phyloP scores from a whole-genome alignment of 169 alveolate species.

The Eimeria acervulina region DNA sequence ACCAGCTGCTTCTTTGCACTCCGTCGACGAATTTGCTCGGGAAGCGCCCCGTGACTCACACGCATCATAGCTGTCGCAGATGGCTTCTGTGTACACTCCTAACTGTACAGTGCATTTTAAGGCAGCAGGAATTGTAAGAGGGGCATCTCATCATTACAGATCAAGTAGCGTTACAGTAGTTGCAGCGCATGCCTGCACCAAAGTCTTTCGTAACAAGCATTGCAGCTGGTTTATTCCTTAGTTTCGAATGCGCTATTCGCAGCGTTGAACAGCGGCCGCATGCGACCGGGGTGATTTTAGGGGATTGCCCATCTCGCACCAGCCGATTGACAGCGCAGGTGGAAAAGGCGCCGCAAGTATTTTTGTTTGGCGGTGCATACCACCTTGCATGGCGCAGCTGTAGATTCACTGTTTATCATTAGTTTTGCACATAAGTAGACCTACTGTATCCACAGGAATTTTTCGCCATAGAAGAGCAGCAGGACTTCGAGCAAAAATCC shows the following conservation, averaged over 20 bases:
- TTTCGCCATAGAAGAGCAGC: background rate
- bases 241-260: background rate
- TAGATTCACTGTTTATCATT: background rate
- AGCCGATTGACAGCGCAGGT: background rate
- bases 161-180: background rate
- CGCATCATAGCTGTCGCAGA: background rate
- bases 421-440: background rate
- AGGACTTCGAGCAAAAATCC: background rate
- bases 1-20: background rate
- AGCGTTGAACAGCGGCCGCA: background rate
- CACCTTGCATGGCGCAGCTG: background rate
- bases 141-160: background rate
- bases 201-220: background rate
- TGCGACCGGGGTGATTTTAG: background rate
- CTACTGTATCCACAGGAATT: background rate
- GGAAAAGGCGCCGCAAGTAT: background rate
- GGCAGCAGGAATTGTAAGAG: background rate
- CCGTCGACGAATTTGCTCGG: background rate
- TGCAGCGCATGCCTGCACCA: background rate
- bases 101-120: background rate
- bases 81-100: background rate
- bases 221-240: background rate
- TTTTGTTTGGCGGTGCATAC: background rate
- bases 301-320: background rate
- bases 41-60: background rate